Base-by-base conservation (phyloP, 106 monocot species). In the Platanthera guangdongensis region DNA sequence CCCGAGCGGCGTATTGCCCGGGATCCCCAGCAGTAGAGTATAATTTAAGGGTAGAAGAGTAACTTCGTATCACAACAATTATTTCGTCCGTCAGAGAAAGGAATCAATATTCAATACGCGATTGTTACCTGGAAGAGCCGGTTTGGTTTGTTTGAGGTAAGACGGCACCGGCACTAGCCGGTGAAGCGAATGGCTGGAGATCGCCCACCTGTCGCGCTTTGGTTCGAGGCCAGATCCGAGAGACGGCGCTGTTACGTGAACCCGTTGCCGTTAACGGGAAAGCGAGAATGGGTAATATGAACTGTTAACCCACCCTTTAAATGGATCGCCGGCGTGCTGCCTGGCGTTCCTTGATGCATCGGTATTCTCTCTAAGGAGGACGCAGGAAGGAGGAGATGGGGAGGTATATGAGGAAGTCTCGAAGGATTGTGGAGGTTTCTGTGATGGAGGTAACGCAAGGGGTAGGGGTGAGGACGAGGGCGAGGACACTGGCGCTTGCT, bases 221-320 rank as follows among this genome's bases (percentile, higher is more conserved):
- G 53, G 71, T 72, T 73, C 52, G 72, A 59, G 18, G 60, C 60
- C 74, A 80, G 80, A 80, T 74, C 80, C 19, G 46, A 16, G 51
- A 51, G 50, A 80, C 80, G 80, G 74, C 52, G 74, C 52, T 45
- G 67, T 75, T 74, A 4, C 7, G 32, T 32, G 11, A 67, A 52
- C 32, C 68, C 80, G 80, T 80, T 45, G 18, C 80, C 80, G 80
- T 75, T 70, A 75, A 80, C 80, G 74, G 52, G 65, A 68, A 68
- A 65, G 62, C 59, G 50, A 12, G 71, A 64, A 49, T 6, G 0
- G 4, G 1, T 51, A 18, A 18, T 45, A 57, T 59, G 8, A 59
- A 59, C 59, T 12, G 32, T 67, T 32, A 67, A 67, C 67, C 67
- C 67, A n/a, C 16, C 47, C 12, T 46, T 48, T 47, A 70, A 48